Evolutionary conservation across 176 grass and related monocot species (phyloP), one percentile per base, ranked within the genome.

Genomic region (Avena insularis): DNA sequence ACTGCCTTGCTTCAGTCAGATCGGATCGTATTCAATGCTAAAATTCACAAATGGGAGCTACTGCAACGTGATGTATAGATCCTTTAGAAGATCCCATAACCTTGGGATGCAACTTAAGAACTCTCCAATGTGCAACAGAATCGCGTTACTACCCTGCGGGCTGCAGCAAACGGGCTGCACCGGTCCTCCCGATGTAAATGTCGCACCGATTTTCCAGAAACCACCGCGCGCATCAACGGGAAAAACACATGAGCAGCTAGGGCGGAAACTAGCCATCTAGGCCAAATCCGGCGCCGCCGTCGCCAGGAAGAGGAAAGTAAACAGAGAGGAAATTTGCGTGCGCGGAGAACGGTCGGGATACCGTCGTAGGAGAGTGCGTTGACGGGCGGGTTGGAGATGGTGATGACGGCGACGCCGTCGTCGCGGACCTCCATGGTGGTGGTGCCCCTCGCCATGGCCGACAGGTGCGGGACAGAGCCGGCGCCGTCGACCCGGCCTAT

Each of bases 311-410:
- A 73, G 36, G 19, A 46, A 4, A 12, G 4, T 50, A 6, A 36
- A 80, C 17, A 27, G 17, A 57, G 55, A 56, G 54, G 19, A 20
- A 35, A 40, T 72, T 50, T 23, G 53, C 5, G 62, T 16, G 40
- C 5, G 46, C 21, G 53, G 56, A 5, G 58, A 71, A 64, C 0
- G 58, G 31, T 73, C 13, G 15, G 70, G 54, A 1, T 90, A 98
- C 96, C 93, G 74, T 94, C 82, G 21, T 65, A 21, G 16, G 91
- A 92, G 63, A 98, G 88, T 68, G 88, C 88, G 84, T 98, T 95
- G 78, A 98, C 90, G 60, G 96, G 96, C 60, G 96, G 96, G 70
- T 98, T 93, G 79, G 87, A 48, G 89, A 95, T 86, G 79, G 91
- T 91, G 53, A 98, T 94, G 75, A 98, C 84, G 72, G 96, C 96